Conservation (phyloP, 805 yeast genomes). For the Pichia rugopelliculosa region DNA sequence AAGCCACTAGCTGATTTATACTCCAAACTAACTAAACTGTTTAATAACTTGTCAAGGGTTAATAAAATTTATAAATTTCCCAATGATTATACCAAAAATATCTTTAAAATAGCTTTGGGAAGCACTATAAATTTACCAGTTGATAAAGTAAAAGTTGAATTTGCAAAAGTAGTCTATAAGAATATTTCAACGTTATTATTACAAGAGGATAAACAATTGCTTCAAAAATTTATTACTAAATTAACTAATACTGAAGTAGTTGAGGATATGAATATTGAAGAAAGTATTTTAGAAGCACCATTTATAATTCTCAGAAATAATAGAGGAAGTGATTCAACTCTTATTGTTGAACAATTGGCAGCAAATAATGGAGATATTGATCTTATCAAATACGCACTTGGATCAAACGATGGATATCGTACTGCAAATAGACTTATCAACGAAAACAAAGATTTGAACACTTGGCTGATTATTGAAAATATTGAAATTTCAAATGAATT, state of each 20-base stretch:
- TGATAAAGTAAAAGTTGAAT: slow-evolving; percentile 24
- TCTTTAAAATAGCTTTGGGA: background rate
- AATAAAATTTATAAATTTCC: slow-evolving; percentile 51
- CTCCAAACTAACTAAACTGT: slow-evolving; percentile 40
- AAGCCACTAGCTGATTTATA: slow-evolving; percentile 49
- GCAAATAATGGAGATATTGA: slow-evolving; percentile 15
- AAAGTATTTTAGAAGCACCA: slow-evolving; percentile 27
- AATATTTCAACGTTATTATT: slow-evolving; percentile 40
- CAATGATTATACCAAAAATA: background rate
- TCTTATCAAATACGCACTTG: slow-evolving; percentile 55
- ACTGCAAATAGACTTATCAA: slow-evolving; percentile 50
- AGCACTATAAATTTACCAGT: slow-evolving; percentile 18
- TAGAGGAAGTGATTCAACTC: slow-evolving; percentile 61
- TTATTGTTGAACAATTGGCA: slow-evolving; percentile 42
- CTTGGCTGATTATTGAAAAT: slow-evolving; percentile 77
- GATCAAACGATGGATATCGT: slow-evolving; percentile 57
- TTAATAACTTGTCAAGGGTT: slow-evolving; percentile 36
- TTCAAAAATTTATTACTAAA: slow-evolving; percentile 30
- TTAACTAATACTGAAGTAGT: background rate
- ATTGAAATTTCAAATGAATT: slow-evolving; percentile 65
- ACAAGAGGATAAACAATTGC: slow-evolving; percentile 35
- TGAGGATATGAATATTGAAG: slow-evolving; percentile 16
- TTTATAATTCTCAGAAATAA: slow-evolving; percentile 47
- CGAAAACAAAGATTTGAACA: slow-evolving; percentile 39
- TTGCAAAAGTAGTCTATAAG: slow-evolving; percentile 43